These are phyloP conservation scores for Rhizopogon vulgaris DNA, from an alignment of 768 basidiomycete genomes.

Conservation along the genomic window DNA sequence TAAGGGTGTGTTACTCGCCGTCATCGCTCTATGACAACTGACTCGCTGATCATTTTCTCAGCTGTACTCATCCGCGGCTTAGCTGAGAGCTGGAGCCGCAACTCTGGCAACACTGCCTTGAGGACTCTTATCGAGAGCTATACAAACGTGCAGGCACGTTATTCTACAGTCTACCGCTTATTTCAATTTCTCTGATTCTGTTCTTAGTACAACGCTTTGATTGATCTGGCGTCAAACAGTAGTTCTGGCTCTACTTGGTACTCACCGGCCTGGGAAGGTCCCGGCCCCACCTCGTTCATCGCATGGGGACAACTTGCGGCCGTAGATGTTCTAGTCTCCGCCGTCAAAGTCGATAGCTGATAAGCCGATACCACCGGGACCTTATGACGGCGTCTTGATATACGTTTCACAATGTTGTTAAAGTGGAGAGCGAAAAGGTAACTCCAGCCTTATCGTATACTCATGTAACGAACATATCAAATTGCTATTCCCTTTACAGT, in stretches of 20 bases:
- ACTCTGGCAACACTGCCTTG: constrained; percentile 30
- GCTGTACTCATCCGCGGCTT: constrained; percentile 44
- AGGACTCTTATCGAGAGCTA: constrained; percentile 41
- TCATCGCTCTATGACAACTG: not conserved
- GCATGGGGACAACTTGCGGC: constrained; percentile 4
- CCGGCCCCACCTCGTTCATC: constrained; percentile 3
- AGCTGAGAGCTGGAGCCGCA: constrained; percentile 38
- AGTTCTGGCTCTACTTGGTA: constrained; percentile 2
- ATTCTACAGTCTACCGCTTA: not conserved
- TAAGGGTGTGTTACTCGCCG: constrained; percentile 32
- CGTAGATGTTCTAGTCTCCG: not conserved
- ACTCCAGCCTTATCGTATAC: no score
- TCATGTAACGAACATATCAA: no score
- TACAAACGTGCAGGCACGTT: constrained; percentile 42
- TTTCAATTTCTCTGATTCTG: not conserved
- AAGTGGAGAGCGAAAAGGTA: no score
- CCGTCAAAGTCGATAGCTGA: not conserved
- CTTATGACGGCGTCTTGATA: not conserved
- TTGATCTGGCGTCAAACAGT: constrained; percentile 1
- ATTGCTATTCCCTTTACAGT: no score
- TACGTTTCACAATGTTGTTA: not conserved
- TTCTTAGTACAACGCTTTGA: constrained; percentile 2
- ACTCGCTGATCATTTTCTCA: constrained; percentile 6
- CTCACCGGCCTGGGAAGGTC: constrained; percentile 6
- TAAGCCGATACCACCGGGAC: not conserved